Evolutionary conservation across 306 rosid species (phyloP), one percentile per base, ranked within the genome.

Genomic region (Lathyrus aphaca): DNA sequence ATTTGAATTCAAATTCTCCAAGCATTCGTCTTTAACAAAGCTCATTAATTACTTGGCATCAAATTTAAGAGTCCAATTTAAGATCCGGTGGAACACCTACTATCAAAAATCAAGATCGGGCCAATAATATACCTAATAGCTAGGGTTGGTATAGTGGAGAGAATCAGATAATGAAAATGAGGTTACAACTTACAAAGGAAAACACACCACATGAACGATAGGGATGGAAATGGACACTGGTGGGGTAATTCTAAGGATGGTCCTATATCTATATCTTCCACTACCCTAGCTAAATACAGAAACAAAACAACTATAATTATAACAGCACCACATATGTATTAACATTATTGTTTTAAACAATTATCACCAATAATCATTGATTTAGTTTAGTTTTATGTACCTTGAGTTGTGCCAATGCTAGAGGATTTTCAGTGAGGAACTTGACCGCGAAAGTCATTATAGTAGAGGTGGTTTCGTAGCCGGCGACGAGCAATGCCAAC

Each of bases 381-480:
- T 8, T 18, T 1, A 50, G 10, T 46, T 46, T 18, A 23, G 27
- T 8, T 17, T 17, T 50, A 29, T 8, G 32, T 50, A 15, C 99
- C 99, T 89, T 85, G 79, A 94, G 90, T 45, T 94, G 96, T 66
- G 91, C 92, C 55, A 87, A 74, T 64, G 99, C 97, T 1, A 87
- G 80, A 72, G 99, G 99, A 29, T 90, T 87, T 77, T 91, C 99
- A 0, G 96, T 88, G 69, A 94, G 86, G 68, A 94, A 94, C 81
- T 94, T 94, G 21, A 94, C 87, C 35, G 99, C 99, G 3, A 94
- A 88, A 12, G 99, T 94, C 96, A 94, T 94, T 21, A 82, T 88
- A 5, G 97, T 91, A 2, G 99, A 91, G 62, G 99, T 94, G 65
- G 99, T 94, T 81, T 94, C 99, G 9, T 91, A 91, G 58, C 99